Base-by-base conservation (phyloP, 169 alveolate species). In the Cardiosporidium cionae region DNA sequence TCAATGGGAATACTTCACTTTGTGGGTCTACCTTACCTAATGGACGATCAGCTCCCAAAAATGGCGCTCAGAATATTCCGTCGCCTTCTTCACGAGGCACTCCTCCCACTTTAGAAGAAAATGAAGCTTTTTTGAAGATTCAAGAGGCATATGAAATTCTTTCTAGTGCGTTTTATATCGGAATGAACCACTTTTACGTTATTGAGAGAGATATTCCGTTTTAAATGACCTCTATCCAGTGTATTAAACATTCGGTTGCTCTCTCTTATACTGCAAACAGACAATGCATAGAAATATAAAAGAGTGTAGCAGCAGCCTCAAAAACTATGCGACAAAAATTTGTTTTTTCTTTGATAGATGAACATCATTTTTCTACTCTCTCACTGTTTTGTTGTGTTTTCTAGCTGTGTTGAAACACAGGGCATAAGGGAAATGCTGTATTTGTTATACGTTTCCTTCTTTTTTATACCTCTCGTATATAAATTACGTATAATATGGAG, bases 61-160 rank as follows among this genome's bases (percentile, higher is more conserved):
- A n/a, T 23, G 52, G 7, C 52, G 4, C 54, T 22, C 7, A 9
- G 74, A 3, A 0, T 58, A n/a, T 0, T 27, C 31, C 1, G 29
- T 54, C 22, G 68, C 25, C 65, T 36, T 9, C 65, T 1, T 3
- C 80, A 35, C 65, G 34, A 25, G 62, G 33, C 28, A 62, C 23
- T n/a, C 33, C 52, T 1, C 68, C 33, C 22, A 54, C 44, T 22
- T 1, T 34, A 5, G 33, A 34, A 2, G 76, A 64, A 3, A 65
- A 72, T 9, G 68, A 69, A 31, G 33, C 16, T 27, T 88, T 90
- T 79, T 75, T 92, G 9, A 84, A 80, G 78, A 71, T 92, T 28
- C 92, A 92, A 74, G 92, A 92, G 70, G 97, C 97, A n/a, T 92
- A 90, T 74, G 95, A 92, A 44, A 84, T 88, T 0, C 79, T 90